phyloP scores from a whole-genome alignment of 371 early-diverging fungal genomes.

The Rhizopus delemar region DNA sequence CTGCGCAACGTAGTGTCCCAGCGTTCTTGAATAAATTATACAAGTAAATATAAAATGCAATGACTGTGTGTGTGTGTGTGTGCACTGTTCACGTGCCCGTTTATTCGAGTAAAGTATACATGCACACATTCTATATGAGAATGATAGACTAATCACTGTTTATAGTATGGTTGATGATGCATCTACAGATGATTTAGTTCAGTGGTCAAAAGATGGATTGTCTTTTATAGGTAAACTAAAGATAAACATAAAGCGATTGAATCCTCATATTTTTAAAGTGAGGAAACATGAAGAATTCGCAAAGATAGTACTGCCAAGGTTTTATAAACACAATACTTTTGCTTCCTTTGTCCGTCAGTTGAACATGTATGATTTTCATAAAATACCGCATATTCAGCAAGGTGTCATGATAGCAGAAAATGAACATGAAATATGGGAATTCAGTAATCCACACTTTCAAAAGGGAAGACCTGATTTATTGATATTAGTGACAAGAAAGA shows the following conservation, averaged over 20 bases:
- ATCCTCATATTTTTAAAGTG: constrained; percentile 37
- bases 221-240: constrained; percentile 64
- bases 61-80: background rate
- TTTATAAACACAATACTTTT: constrained; percentile 93
- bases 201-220: constrained; percentile 74
- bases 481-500: constrained; percentile 54
- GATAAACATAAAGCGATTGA: background rate
- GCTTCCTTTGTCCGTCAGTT: constrained; percentile 93
- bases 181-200: constrained; percentile 64
- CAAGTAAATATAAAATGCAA: constrained; percentile 42
- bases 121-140: background rate
- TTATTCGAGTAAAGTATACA: background rate
- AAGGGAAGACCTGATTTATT: constrained; percentile 55
- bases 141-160: background rate
- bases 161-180: constrained; percentile 72
- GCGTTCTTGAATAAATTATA: constrained; percentile 88
- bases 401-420: constrained; percentile 68
- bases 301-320: constrained; percentile 77
- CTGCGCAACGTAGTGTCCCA: constrained; percentile 62
- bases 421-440: constrained; percentile 66
- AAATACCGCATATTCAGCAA: constrained; percentile 77
- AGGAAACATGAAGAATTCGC: constrained; percentile 77
- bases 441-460: constrained; percentile 56
- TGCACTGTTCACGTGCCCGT: background rate
- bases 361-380: constrained; percentile 90